phyloP scores from a whole-genome alignment of 1,139 yeast genomes.

The Pichia sp. region DNA sequence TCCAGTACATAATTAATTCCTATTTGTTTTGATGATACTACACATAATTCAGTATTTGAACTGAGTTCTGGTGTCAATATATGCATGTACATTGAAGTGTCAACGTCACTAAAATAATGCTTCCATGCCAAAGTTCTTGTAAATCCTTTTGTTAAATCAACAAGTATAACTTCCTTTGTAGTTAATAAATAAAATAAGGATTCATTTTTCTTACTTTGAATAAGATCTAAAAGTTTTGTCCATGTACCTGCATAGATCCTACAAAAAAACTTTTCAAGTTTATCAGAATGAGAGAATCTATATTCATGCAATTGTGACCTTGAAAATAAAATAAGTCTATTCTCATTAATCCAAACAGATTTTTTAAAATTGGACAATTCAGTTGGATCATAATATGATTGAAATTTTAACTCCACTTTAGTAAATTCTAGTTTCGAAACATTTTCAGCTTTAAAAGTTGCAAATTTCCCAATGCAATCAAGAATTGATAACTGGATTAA shows the following conservation, averaged over 20 bases:
- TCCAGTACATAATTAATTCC: conserved; percentile 40
- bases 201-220: conserved; percentile 23
- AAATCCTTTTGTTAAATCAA: conserved; percentile 31
- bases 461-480: conserved; percentile 51
- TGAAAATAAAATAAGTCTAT: conserved; percentile 37
- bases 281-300: conserved; percentile 19
- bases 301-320: conserved; percentile 40
- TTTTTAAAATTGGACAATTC: conserved; percentile 56
- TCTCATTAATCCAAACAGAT: conserved; percentile 40
- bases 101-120: conserved; percentile 52
- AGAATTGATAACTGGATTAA: conserved; percentile 37
- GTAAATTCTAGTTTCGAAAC: neutral
- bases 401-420: conserved; percentile 1
- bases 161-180: conserved; percentile 53
- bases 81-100: conserved; percentile 47
- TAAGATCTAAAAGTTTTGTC: conserved; percentile 49
- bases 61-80: conserved; percentile 18
- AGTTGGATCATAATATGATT: conserved; percentile 37
- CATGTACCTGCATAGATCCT: conserved; percentile 49
- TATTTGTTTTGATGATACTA: conserved; percentile 35
- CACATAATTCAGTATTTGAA: conserved; percentile 17
- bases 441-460: conserved; percentile 30
- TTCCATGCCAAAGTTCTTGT: conserved; percentile 60
- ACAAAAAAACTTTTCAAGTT: conserved; percentile 29
- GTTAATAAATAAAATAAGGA: conserved; percentile 44